Base-by-base conservation (phyloP, 2,329 filamentous ascomycete species). In the Boeremia lycopersici region DNA sequence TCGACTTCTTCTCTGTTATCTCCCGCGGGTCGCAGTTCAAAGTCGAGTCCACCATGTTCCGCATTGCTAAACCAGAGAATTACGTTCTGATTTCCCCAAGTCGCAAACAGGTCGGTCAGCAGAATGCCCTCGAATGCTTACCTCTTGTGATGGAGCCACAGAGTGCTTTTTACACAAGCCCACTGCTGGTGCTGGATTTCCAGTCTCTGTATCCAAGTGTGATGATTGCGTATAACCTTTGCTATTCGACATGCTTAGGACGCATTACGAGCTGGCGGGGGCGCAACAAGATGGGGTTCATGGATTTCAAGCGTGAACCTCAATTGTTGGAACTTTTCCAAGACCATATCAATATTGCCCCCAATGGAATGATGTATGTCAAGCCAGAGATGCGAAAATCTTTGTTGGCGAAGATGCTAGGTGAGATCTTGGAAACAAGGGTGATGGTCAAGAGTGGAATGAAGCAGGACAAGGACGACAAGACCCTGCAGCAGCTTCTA, bases 211-310 rank as follows among this genome's bases (percentile, higher is more conserved):
- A 99, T 63, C 95, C 95, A 0, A 97, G 93, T 74, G 88, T 98
- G 56, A 97, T 99, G 92, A 98, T 99, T 70, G 95, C 95, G 0
- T 98, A 99, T 79, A 99, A 99, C 69, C 95, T 97, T 71, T 99
- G 95, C 77, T 99, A 99, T 71, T 98, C 95, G 0, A 99, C 95
- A 0, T 99, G 93, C 64, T 81, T 98, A 0, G 95, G 95, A 0
- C 86, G 95, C 28, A 87, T 96, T 34, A 85, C 87, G 26, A 86
- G 87, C 64, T 97, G 93, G 93, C 86, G 91, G n/a, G 93, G 92
- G 2, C 86, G 84, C 28, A 93, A 91, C 78, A 96, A 98, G 76
- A 91, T 99, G 89, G 95, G 95, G 0, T 96, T 98, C 71, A 86
- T 87, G 26, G 89, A 96, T 57, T 98, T 96, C 75, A 82, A 88